Evolutionary conservation across 2,329 filamentous ascomycete species (phyloP).

Genomic region (Scedosporium boydii): DNA sequence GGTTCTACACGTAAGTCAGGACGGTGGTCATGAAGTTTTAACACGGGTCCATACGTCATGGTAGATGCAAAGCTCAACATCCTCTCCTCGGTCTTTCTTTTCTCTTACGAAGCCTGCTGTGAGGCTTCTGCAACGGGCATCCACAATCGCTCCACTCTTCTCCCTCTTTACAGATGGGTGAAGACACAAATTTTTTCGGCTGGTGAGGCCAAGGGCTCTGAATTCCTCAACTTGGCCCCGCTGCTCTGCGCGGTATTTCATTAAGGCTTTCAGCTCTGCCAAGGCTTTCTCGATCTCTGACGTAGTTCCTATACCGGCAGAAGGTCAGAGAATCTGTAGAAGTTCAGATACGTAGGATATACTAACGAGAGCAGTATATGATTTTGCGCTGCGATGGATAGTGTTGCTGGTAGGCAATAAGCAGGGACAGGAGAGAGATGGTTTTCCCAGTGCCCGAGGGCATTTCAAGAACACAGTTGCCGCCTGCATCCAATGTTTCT

Average conservation of each 20-base stretch:
- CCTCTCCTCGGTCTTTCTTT: constrained; percentile 91
- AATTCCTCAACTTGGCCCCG: constrained; percentile 92
- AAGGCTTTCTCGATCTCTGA: constrained; percentile 98
- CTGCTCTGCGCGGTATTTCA: constrained; percentile 88
- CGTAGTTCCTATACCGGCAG: constrained; percentile 64
- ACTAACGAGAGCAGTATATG: constrained; percentile 86
- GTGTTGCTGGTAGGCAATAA: constrained; percentile 91
- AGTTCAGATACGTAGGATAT: not conserved
- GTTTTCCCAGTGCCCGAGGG: constrained; percentile 98
- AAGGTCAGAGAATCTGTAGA: not conserved
- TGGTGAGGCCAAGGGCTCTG: constrained; percentile 81
- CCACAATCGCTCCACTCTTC: constrained; percentile 88
- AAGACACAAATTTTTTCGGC: constrained; percentile 92
- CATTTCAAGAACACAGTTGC: constrained; percentile 97
- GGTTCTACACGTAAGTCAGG: constrained; percentile 47
- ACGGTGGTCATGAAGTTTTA: constrained; percentile 1
- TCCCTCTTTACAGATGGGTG: constrained; percentile 94
- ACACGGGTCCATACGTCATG: constrained; percentile 59
- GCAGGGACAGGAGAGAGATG: constrained; percentile 86
- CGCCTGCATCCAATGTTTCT: constrained; percentile 81
- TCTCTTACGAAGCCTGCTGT: constrained; percentile 97
- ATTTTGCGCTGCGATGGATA: constrained; percentile 91
- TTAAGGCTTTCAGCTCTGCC: constrained; percentile 79
- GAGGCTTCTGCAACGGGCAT: constrained; percentile 89
- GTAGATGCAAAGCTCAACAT: constrained; percentile 89